Conservation (phyloP, 306 rosid genomes). For the Quercus dentata region DNA sequence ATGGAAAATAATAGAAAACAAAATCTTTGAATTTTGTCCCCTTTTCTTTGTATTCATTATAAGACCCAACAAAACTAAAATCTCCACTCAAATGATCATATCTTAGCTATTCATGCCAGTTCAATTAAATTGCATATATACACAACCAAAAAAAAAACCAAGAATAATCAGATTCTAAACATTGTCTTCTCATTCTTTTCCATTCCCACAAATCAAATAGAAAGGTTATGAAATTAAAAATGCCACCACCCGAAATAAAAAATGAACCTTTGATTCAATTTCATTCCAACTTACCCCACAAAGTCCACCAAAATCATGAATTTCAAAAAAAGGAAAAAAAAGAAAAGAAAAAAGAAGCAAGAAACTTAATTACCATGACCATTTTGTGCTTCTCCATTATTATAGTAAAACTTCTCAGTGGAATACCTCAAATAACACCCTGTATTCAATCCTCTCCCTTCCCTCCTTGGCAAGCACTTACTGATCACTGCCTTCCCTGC, state of each 20-base stretch:
- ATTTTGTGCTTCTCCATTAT: constrained; percentile 6
- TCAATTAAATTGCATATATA: too few relatives aligned
- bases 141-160: not conserved
- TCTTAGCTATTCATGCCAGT: not conserved
- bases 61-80: not conserved
- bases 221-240: not conserved
- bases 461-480: constrained; percentile 46
- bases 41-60: not conserved
- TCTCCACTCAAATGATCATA: not conserved
- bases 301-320: not conserved
- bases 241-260: too few relatives aligned
- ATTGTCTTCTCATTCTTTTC: not conserved
- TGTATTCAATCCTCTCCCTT: constrained; percentile 74
- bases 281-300: not conserved
- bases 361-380: constrained; percentile 23
- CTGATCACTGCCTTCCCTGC: constrained; percentile 34
- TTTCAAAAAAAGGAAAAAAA: not conserved
- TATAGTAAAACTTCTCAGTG: constrained; percentile 46
- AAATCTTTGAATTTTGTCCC: not conserved
- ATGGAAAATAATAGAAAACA: not conserved
- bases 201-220: not conserved
- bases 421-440: constrained; percentile 90
- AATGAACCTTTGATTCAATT: not conserved
- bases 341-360: not conserved
- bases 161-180: not conserved